Percentiles rank a stretch among this genome's conserved stretches.
phyloP scores from a whole-genome alignment of 495 filamentous ascomycete genomes.

The Daldinia bambusicola region DNA sequence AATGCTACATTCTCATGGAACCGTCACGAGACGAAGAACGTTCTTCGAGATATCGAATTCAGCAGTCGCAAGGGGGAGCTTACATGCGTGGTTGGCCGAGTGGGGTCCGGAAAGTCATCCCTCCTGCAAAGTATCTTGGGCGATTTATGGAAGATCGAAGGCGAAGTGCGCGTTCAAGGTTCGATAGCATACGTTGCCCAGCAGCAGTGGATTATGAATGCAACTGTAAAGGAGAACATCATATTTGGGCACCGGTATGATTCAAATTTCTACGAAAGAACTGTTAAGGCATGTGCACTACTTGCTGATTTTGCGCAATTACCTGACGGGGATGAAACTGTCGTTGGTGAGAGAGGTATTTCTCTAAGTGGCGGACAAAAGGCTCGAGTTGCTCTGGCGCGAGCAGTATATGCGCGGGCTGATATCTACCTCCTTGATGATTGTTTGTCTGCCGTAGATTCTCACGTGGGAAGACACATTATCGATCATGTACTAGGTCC shows the following conservation, averaged over 20 bases:
- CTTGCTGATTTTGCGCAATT: slow-evolving; percentile 90
- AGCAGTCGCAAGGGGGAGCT: slow-evolving; percentile 90
- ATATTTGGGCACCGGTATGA: slow-evolving; percentile 97
- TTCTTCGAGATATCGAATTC: slow-evolving; percentile 78
- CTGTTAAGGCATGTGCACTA: slow-evolving; percentile 92
- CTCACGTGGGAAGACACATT: slow-evolving; percentile 94
- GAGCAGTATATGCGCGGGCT: slow-evolving; percentile 96
- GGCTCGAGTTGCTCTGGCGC: slow-evolving; percentile 90
- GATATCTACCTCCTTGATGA: slow-evolving; percentile 97
- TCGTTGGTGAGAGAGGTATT: slow-evolving; percentile 97
- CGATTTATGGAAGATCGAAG: slow-evolving; percentile 88
- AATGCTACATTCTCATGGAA: slow-evolving; percentile 97
- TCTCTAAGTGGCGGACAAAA: slow-evolving; percentile 97
- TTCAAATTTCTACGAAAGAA: slow-evolving; percentile 92
- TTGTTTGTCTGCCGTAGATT: slow-evolving; percentile 93
- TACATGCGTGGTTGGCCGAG: slow-evolving; percentile 92
- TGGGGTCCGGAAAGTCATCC: slow-evolving; percentile 94
- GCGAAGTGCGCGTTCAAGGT: slow-evolving; percentile 84
- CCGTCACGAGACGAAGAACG: slow-evolving; percentile 69
- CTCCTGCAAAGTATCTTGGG: slow-evolving; percentile 87
- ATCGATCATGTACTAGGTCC: slow-evolving; percentile 92
- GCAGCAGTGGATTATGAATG: slow-evolving; percentile 97
- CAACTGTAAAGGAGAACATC: slow-evolving; percentile 95
- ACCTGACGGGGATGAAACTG: slow-evolving; percentile 95
- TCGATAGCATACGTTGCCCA: slow-evolving; percentile 91